phyloP scores from a whole-genome alignment of 768 basidiomycete species.

The Hygrocybe coccinea region DNA sequence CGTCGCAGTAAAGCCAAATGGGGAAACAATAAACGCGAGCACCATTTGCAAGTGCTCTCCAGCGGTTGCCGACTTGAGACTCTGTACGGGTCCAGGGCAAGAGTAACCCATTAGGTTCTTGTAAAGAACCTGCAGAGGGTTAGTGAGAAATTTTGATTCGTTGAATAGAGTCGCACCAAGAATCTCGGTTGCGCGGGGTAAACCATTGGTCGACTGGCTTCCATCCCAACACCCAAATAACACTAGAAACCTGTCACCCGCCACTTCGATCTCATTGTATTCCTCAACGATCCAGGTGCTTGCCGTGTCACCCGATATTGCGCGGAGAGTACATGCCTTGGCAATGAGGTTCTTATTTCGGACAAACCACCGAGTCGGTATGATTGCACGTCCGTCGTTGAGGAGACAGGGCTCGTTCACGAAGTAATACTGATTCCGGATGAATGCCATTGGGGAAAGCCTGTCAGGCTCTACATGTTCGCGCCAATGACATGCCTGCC shows the following conservation, averaged over 20 bases:
- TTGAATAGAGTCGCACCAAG: slow-evolving; percentile 12
- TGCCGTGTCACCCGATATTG: background rate
- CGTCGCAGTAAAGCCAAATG: slow-evolving; percentile 42
- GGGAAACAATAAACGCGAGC: slow-evolving; percentile 27
- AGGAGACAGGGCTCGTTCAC: slow-evolving; percentile 27
- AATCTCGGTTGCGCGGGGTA: slow-evolving; percentile 13
- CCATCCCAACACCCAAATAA: background rate
- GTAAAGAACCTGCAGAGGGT: background rate
- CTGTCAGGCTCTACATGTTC: slow-evolving; percentile 19
- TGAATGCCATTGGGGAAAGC: slow-evolving; percentile 26
- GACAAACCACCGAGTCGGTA: slow-evolving; percentile 26
- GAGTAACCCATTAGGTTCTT: background rate
- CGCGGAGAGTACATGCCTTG: slow-evolving; percentile 17
- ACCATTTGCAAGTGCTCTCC: slow-evolving; percentile 26
- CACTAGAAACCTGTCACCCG: slow-evolving; percentile 2
- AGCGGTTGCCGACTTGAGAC: slow-evolving; percentile 20
- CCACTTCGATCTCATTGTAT: slow-evolving; percentile 8
- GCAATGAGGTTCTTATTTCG: slow-evolving; percentile 11
- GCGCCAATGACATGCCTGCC: slow-evolving; percentile 26
- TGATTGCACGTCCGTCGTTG: slow-evolving; percentile 8
- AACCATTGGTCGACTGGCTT: background rate
- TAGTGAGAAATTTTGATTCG: background rate
- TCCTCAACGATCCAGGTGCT: slow-evolving; percentile 18
- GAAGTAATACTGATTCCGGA: slow-evolving; percentile 23
- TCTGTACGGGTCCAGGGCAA: slow-evolving; percentile 14